A percentile compares a stretch with the other conserved stretches of the same genome.
Evolutionary conservation across 805 yeast species (phyloP).

Genomic region (Wickerhamomyces xylosicus): DNA sequence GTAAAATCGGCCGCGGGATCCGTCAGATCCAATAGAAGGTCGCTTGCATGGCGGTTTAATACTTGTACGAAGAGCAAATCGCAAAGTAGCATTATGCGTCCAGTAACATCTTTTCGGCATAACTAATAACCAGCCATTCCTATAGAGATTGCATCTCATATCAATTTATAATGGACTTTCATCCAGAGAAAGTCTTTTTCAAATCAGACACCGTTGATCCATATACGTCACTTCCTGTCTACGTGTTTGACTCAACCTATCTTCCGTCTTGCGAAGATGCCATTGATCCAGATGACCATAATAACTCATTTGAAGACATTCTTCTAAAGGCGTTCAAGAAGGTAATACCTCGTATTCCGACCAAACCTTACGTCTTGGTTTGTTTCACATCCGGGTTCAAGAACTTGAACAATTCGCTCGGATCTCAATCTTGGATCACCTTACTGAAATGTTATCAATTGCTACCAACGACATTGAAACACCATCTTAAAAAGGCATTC

Average conservation of each 20-base stretch:
- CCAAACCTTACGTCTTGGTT: conserved; percentile 51
- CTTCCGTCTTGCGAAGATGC: conserved; percentile 50
- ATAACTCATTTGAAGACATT: conserved; percentile 22
- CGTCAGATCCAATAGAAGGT: background rate
- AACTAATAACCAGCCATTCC: no score
- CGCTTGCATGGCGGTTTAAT: no score
- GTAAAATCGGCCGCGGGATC: background rate
- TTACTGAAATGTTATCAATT: conserved; percentile 49
- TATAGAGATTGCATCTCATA: no score
- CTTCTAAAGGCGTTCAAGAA: conserved; percentile 46
- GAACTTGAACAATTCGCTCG: conserved; percentile 21
- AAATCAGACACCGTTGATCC: conserved; percentile 58
- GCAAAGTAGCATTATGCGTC: no score
- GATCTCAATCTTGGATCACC: conserved; percentile 52
- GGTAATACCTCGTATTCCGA: conserved; percentile 48
- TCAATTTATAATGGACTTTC: conserved; percentile 13
- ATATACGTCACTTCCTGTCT: conserved; percentile 56
- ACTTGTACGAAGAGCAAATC: no score
- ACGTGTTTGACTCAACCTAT: conserved; percentile 74
- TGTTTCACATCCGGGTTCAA: conserved; percentile 80
- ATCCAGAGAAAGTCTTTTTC: conserved; percentile 37
- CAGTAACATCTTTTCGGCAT: no score
- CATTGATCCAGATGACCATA: conserved; percentile 4
- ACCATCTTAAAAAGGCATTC: conserved; percentile 49
- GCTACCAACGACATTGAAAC: conserved; percentile 46